Evolutionary conservation across 495 filamentous ascomycete genomes (phyloP).

Genomic region (Lasiosphaeria miniovina): DNA sequence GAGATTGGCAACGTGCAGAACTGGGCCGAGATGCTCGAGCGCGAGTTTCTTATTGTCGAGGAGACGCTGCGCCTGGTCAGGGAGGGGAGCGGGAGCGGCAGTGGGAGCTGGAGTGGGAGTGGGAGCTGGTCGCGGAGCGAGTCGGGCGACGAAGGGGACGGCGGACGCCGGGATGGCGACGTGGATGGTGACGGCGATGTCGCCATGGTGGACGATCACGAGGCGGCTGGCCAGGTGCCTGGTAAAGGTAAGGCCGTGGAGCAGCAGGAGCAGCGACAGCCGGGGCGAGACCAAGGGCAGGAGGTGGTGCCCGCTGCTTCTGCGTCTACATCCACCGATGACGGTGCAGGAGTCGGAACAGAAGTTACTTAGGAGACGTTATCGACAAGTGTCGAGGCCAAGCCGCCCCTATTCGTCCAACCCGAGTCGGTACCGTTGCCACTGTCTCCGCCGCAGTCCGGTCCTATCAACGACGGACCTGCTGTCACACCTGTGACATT

Average conservation of each 20-base stretch:
- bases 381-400: conserved; percentile 11
- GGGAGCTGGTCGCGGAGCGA: conserved; percentile 21
- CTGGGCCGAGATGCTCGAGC: conserved; percentile 94
- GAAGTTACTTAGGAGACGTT: not conserved
- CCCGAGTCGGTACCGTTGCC: conserved; percentile 18
- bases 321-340: not conserved
- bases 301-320: not conserved
- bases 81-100: conserved; percentile 31
- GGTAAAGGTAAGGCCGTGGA: conserved; percentile 21
- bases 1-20: conserved; percentile 96
- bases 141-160: conserved; percentile 5
- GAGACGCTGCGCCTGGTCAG: conserved; percentile 74
- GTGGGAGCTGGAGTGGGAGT: conserved; percentile 30
- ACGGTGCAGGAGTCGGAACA: too few relatives aligned
- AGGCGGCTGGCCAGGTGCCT: not conserved
- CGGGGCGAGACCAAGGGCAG: not conserved
- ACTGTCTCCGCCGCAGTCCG: not conserved
- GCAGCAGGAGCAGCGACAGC: not conserved
- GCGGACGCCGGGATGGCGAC: conserved; percentile 9
- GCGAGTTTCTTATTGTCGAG: conserved; percentile 83
- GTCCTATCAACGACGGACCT: not conserved
- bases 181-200: conserved; percentile 18
- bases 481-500: not conserved
- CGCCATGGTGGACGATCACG: conserved; percentile 9
- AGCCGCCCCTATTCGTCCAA: not conserved